Conservation (phyloP, 1,284 basidiomycete species). For the Puccinia novopanici region DNA sequence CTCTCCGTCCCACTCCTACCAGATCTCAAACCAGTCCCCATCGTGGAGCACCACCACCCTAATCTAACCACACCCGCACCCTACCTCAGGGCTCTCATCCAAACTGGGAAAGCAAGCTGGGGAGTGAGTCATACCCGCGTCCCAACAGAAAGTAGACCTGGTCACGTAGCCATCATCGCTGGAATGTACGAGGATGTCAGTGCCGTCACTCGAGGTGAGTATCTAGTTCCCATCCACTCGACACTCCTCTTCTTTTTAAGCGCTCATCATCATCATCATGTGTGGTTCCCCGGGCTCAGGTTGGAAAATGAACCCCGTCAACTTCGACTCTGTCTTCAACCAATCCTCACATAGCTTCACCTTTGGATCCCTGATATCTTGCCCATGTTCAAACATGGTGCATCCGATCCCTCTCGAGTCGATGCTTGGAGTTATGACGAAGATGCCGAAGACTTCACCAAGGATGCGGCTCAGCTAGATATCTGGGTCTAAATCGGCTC, state of each 20-base stretch:
- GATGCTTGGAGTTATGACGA: conserved; percentile 76
- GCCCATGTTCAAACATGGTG: conserved; percentile 81
- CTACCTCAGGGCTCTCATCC: conserved; percentile 69
- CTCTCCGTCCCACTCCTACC: conserved; percentile 59
- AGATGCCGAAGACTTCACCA: conserved; percentile 79
- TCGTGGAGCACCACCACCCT: background rate
- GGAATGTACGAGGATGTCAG: no score
- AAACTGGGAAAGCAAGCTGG: conserved; percentile 70
- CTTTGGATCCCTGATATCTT: conserved; percentile 85
- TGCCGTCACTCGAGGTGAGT: no score
- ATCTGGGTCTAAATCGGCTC: conserved; percentile 77
- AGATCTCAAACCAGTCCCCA: conserved; percentile 22
- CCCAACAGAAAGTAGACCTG: conserved; percentile 81
- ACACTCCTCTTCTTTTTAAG: no score
- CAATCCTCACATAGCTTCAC: conserved; percentile 76
- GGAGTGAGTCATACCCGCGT: conserved; percentile 84
- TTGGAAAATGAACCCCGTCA: conserved; percentile 85
- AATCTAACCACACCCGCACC: conserved; percentile 69
- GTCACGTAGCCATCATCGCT: no score
- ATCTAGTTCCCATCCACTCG: no score
- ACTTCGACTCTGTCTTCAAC: conserved; percentile 88
- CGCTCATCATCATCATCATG: no score
- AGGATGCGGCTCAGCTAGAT: conserved; percentile 79
- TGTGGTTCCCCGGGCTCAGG: conserved; percentile 62
- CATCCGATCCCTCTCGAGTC: conserved; percentile 62